Evolutionary conservation across 1,284 basidiomycete genomes (phyloP), one percentile per base, ranked within the genome.

Genomic region (Ganoderma lucidum): DNA sequence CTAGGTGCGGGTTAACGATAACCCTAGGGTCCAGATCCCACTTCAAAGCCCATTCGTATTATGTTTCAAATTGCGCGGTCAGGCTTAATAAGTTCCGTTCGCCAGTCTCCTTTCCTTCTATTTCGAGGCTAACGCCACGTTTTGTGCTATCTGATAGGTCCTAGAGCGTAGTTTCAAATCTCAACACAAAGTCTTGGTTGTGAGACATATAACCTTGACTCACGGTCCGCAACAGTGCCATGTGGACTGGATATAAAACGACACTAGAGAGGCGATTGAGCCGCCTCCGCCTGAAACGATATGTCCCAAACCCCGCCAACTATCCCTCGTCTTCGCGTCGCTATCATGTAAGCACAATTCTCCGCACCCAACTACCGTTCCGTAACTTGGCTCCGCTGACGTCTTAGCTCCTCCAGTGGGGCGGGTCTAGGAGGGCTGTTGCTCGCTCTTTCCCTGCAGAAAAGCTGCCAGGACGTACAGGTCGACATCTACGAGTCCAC

Each of bases 401-500:
- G 5, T 39, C 15, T 6, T 37, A 0, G 8, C 23, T 12, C 4
- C 6, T 8, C 14, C 37, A 83, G 82, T 64, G 83, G 83, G 10
- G 82, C 78, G 6, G 82, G 83, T 0, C 79, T 83, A 14, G 81
- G 75, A 2, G 82, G 83, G 3, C 73, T 83, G 9, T 75, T 76
- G 6, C 75, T 79, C 65, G 78, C 81, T 37, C 73, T 83, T 4
- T 80, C 80, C 1, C 71, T 85, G 14, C 75, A 80, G 3, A 78
- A 79, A 68, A 76, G 32, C 53, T 53, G 78, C 61, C 72, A 79
- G 3, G 77, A 83, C 68, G 79, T 84, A 41, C 78, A 80, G 39
- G 78, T 85, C 48, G 79, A 82, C 41, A 74, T 85, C n/a, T 85
- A 84, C 74, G 84, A 85, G 73, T 77, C 80, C 9, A 78, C 82